A percentile compares a stretch with the other conserved stretches of the same genome.
phyloP scores from a whole-genome alignment of 345 rosid species.

The Psidium guajava region DNA sequence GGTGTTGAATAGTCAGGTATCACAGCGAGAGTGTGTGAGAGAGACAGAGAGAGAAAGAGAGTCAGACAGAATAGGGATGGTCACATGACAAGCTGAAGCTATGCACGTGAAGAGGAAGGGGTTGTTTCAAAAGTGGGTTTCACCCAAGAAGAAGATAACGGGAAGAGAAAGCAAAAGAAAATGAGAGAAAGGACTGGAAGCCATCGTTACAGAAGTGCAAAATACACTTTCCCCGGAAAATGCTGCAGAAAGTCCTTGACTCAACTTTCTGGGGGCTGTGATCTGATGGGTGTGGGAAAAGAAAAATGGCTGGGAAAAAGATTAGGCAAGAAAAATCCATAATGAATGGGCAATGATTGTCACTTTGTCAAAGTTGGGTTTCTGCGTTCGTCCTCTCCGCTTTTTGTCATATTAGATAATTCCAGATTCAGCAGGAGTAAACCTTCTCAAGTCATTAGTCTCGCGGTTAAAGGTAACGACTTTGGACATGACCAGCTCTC shows the following conservation, averaged over 20 bases:
- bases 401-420: background rate
- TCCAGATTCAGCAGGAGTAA: background rate
- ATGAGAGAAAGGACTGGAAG: background rate
- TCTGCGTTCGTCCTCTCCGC: background rate
- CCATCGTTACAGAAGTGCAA: background rate
- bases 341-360: background rate
- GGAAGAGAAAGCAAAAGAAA: background rate
- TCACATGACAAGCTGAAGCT: conserved; percentile 23
- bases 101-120: conserved; percentile 16
- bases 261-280: background rate
- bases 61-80: background rate
- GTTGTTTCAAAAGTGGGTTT: background rate
- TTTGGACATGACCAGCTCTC: too few species aligned
- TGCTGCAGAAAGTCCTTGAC: background rate
- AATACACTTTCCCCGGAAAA: background rate
- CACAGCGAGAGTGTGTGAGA: background rate
- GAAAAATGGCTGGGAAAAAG: background rate
- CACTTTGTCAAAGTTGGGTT: background rate
- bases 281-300: background rate
- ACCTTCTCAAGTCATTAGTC: background rate
- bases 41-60: background rate
- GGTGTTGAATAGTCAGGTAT: background rate
- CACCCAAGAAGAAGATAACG: background rate
- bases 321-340: background rate
- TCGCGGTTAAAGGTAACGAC: too few species aligned